Evolutionary conservation across 306 rosid species (phyloP).

Genomic region (Lathyrus aphaca): DNA sequence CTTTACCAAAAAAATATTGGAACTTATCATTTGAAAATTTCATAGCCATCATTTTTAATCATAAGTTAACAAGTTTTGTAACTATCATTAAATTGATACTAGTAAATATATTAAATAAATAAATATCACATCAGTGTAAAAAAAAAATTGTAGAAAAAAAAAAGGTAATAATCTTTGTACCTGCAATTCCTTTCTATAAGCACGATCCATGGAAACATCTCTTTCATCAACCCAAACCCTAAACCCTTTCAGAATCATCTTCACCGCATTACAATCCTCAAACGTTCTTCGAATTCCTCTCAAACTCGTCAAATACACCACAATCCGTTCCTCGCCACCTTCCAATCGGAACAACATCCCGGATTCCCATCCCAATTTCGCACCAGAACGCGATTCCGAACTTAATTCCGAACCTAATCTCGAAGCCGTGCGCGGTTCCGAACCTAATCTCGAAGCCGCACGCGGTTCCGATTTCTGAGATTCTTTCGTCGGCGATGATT

Average conservation of each 20-base stretch:
- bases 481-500: constrained; percentile 41
- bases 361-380: constrained; percentile 44
- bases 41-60: not conserved
- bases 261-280: constrained; percentile 88
- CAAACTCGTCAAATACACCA: constrained; percentile 77
- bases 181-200: constrained; percentile 63
- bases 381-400: constrained; percentile 38
- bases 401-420: constrained; percentile 23
- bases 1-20: not conserved
- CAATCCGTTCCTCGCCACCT: constrained; percentile 78
- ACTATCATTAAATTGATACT: not conserved
- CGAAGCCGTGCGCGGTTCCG: not conserved
- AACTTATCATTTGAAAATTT: not conserved
- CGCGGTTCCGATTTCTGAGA: not conserved
- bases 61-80: not conserved
- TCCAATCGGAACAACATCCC: constrained; percentile 52
- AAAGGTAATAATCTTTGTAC: not conserved
- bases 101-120: not conserved
- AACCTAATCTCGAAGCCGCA: not conserved
- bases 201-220: constrained; percentile 82
- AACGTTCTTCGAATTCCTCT: constrained; percentile 84
- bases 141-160: not conserved
- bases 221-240: constrained; percentile 96
- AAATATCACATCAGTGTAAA: not conserved
- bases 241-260: constrained; percentile 78